Evolutionary conservation across 1,284 basidiomycete genomes (phyloP).

Genomic region (Ustilago trichophora): DNA sequence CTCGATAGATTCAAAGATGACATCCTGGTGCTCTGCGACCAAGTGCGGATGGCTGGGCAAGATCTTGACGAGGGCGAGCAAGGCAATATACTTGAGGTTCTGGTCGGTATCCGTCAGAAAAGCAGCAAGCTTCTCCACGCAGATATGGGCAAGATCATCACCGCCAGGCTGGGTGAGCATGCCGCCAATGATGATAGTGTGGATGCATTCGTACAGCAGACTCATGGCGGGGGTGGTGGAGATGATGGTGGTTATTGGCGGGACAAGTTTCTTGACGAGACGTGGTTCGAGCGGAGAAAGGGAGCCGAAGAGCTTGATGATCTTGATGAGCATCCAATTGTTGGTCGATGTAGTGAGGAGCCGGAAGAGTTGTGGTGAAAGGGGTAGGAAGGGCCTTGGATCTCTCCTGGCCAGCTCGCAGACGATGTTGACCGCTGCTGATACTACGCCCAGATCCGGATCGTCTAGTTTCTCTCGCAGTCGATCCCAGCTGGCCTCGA

Average conservation of each 20-base stretch:
- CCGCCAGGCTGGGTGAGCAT: slow-evolving; percentile 74
- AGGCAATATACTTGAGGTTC: slow-evolving; percentile 92
- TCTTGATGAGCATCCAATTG: slow-evolving; percentile 99
- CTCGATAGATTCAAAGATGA: slow-evolving; percentile 86
- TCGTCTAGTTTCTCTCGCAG: slow-evolving; percentile 76
- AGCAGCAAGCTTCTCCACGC: slow-evolving; percentile 89
- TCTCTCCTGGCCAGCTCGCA: slow-evolving; percentile 80
- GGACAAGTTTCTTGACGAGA: slow-evolving; percentile 89
- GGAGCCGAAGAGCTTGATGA: slow-evolving; percentile 76
- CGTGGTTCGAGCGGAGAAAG: slow-evolving; percentile 87
- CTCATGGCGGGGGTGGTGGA: slow-evolving; percentile 95
- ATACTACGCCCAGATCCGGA: slow-evolving; percentile 76
- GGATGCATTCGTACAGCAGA: slow-evolving; percentile 95
- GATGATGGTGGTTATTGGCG: slow-evolving; percentile 92
- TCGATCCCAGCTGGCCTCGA: slow-evolving; percentile 66
- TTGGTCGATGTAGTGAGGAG: slow-evolving; percentile 93
- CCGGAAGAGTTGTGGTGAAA: slow-evolving; percentile 90
- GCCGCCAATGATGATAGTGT: slow-evolving; percentile 95
- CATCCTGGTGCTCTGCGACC: slow-evolving; percentile 89
- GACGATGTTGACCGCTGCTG: slow-evolving; percentile 90
- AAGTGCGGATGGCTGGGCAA: slow-evolving; percentile 90
- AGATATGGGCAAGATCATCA: slow-evolving; percentile 82
- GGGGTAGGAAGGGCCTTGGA: slow-evolving; percentile 55
- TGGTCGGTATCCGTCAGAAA: slow-evolving; percentile 94
- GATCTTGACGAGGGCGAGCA: slow-evolving; percentile 94